Conservation (phyloP, 352 stramenopile species). For the Pythium sp. region DNA sequence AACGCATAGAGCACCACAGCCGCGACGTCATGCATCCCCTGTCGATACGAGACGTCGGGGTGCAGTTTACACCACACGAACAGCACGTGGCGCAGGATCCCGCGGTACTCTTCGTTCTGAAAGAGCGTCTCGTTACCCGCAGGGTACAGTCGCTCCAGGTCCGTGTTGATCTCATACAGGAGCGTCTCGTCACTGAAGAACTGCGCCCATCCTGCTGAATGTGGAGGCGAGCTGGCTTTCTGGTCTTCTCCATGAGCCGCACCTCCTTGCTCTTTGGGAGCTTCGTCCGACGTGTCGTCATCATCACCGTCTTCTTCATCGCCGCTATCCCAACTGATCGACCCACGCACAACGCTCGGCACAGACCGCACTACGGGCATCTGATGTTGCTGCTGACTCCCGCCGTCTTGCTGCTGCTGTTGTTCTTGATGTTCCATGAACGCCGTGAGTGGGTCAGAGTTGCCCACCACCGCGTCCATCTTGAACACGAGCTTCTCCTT, state of each 20-base stretch:
- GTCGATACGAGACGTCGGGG: conserved; percentile 76
- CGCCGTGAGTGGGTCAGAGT: conserved; percentile 45
- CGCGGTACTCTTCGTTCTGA: conserved; percentile 63
- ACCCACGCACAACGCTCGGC: conserved; percentile 12
- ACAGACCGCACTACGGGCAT: not conserved
- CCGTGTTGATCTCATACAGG: conserved; percentile 80
- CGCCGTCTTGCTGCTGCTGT: not conserved
- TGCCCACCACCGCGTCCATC: conserved; percentile 48
- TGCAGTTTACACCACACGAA: conserved; percentile 85
- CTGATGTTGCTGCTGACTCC: not conserved
- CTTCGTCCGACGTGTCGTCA: not conserved
- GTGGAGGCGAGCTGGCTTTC: not conserved
- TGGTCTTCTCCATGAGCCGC: not conserved
- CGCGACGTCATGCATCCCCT: conserved; percentile 84
- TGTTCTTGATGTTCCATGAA: conserved; percentile 14
- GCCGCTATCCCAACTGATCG: conserved; percentile 19
- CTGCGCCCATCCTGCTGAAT: conserved; percentile 39
- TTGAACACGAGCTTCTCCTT: conserved; percentile 66
- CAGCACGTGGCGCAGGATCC: conserved; percentile 65
- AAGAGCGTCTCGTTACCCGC: conserved; percentile 75
- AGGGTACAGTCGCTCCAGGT: conserved; percentile 73
- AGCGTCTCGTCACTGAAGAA: conserved; percentile 70
- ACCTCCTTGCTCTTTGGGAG: not conserved
- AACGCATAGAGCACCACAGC: conserved; percentile 79
- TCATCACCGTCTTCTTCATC: conserved; percentile 7